Base-by-base conservation (phyloP, 73 alveolate genomes). In the Stentor roeselii region DNA sequence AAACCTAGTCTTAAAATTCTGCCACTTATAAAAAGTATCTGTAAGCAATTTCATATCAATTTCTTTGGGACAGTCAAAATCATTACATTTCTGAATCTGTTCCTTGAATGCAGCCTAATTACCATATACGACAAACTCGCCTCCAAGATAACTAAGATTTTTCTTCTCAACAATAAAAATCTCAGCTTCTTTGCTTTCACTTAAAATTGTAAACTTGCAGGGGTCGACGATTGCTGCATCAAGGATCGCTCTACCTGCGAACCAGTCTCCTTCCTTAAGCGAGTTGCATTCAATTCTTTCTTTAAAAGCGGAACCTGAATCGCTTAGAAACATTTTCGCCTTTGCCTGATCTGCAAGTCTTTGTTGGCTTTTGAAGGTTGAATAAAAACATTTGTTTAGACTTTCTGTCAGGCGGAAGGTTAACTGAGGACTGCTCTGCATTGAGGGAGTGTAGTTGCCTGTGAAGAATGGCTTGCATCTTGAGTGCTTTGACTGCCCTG, bases 11-110 rank as follows among this genome's bases (percentile, higher is more conserved):
- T 67, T 67, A 67, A 27, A 67, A 32, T 40, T 67, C 42, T 67
- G 80, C 80, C 80, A 67, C 34, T 67, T 67, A 21, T 30, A 14
- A 67, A 67, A 67, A 15, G 41, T 32, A 34, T 67, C 80, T 21
- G 21, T 36, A 1, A 67, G 34, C 14, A 27, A 21, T 27, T 67
- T 40, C n/a, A 21, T 67, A 21, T 21, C 37, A 36, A 21, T 27
- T 30, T n/a, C 37, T 67, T 32, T 67, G 11, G 80, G 80, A 2
- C 80, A 67, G 34, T 67, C 80, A 67, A 67, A 27, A 21, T 67
- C 80, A 67, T 67, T 11, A 27, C 41, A 14, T 21, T 34, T 67
- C 14, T n/a, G 11, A 21, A 67, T 21, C 14, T 11, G 14, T 21
- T 21, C 80, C 34, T 67, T 67, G 11, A 67, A 34, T 21, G 21